These are phyloP conservation scores for Scorias spongiosa DNA, from an alignment of 2,329 filamentous ascomycete species.

Conservation along the genomic window DNA sequence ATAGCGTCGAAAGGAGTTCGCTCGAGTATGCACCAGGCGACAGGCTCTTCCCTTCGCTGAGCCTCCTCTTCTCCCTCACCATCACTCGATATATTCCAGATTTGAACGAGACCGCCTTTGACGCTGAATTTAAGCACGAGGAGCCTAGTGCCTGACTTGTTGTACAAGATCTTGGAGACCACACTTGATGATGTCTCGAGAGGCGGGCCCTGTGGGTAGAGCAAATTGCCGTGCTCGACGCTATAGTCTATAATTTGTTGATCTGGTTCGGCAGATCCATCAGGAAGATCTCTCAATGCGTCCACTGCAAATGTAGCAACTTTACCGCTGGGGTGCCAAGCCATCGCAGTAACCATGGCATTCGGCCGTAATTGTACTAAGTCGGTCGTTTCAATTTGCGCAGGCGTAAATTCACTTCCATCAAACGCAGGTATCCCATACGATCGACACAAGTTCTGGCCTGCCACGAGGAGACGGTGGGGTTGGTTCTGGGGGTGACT, in stretches of 20 bases:
- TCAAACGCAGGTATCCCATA: slow-evolving; percentile 14
- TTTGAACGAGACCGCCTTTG: slow-evolving; percentile 17
- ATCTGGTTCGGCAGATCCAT: slow-evolving; percentile 7
- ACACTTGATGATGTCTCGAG: slow-evolving; percentile 15
- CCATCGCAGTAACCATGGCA: slow-evolving; percentile 16
- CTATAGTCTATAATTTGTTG: slow-evolving; percentile 14
- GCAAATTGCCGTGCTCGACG: slow-evolving; percentile 8
- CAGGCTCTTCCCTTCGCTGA: slow-evolving; percentile 18
- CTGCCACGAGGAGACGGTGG: slow-evolving; percentile 17
- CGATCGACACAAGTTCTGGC: slow-evolving; percentile 19
- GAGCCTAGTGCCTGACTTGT: slow-evolving; percentile 14
- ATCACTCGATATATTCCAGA: slow-evolving; percentile 11
- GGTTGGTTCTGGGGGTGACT: slow-evolving; percentile 3
- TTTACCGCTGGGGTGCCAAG: slow-evolving; percentile 21
- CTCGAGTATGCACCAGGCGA: slow-evolving; percentile 26
- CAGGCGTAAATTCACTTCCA: not conserved
- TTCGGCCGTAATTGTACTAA: slow-evolving; percentile 7
- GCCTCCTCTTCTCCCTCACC: slow-evolving; percentile 2
- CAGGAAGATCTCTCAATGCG: slow-evolving; percentile 6
- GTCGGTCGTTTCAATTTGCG: slow-evolving; percentile 5
- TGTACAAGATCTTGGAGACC: slow-evolving; percentile 17
- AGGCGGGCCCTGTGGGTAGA: slow-evolving; percentile 8
- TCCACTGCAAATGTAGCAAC: slow-evolving; percentile 18
- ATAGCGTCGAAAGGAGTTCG: slow-evolving; percentile 27
- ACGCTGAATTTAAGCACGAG: slow-evolving; percentile 16